phyloP scores from a whole-genome alignment of 169 alveolate genomes.

The Babesia bigemina region DNA sequence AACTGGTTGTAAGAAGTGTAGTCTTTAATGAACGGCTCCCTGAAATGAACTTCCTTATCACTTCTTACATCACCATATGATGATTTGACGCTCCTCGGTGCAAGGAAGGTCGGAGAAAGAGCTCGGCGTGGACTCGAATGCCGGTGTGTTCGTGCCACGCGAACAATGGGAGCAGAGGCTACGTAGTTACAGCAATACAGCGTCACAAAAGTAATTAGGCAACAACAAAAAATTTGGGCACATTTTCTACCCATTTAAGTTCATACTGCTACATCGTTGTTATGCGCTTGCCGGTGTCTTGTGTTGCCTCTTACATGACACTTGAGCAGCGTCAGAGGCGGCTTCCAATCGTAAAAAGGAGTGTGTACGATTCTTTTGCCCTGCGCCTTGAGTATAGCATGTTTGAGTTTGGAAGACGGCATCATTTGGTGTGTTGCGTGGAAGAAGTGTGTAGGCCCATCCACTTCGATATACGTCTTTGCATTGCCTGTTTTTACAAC shows the following conservation, averaged over 20 bases:
- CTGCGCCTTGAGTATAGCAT: constrained; percentile 22
- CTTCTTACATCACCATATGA: too few species aligned
- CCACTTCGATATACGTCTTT: constrained; percentile 42
- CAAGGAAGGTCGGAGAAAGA: constrained; percentile 12
- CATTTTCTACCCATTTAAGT: constrained; percentile 20
- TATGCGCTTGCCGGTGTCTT: neutral
- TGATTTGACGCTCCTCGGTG: neutral
- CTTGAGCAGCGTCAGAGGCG: constrained; percentile 13
- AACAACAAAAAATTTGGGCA: neutral
- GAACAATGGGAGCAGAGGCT: neutral
- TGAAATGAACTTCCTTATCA: neutral
- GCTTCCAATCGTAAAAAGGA: constrained; percentile 60
- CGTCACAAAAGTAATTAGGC: neutral
- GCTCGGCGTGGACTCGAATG: neutral
- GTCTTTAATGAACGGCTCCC: constrained; percentile 23
- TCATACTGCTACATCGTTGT: neutral
- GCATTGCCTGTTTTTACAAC: constrained; percentile 10
- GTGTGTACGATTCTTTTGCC: constrained; percentile 41
- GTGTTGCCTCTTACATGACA: neutral
- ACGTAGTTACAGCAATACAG: neutral
- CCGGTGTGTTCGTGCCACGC: too few species aligned
- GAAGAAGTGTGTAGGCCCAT: constrained; percentile 67
- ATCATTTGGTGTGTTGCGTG: constrained; percentile 38
- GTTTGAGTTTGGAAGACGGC: constrained; percentile 36
- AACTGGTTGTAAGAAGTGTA: constrained; percentile 23